Evolutionary conservation across 805 yeast genomes (phyloP), one percentile per base, ranked within the genome.

Genomic region (Kazachstania africana): DNA sequence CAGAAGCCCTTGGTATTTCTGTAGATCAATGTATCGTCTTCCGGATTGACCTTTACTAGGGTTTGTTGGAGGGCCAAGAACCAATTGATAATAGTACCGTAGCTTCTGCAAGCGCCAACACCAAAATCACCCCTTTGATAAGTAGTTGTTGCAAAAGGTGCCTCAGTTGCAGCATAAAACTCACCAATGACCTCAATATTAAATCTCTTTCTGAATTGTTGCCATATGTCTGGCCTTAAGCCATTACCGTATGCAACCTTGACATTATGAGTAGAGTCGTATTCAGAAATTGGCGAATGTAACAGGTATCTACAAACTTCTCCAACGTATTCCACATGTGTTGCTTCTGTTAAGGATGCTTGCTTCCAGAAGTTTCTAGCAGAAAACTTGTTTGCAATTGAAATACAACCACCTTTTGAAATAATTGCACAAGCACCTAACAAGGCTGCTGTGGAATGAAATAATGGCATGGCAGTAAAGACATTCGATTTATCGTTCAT

Each of bases 381-480:
- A 1, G 94, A 80, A 53, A 88, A 87, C 53, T 80, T 82, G 40
- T 75, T 76, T 17, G 88, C 75, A 16, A 88, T 54, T 0, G 91
- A 80, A 29, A 79, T 71, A 40, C 85, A 72, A 1, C 79, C 91
- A 30, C 94, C 94, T 26, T 59, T 61, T 18, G 68, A 60, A 29
- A 72, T 55, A 0, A 77, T 63, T 1, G 94, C 85, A 47, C 87
- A 65, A 5, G 78, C 72, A 9, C 95, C 95, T 33, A 87, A 59
- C 56, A 84, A 68, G 0, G 95, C 80, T 3, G 95, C 96, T 0
- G 96, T 87, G 1, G 95, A 83, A 55, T 87, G 97, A 51, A 88
- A 87, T 37, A 88, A 62, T 2, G 97, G 97, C 97, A 87, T 87
- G 1, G 95, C 82, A 0, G 95, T 82, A 59, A 79, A 80, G 8